Conservation (phyloP, 2,329 filamentous ascomycete species). For the Anthostomella pinea region DNA sequence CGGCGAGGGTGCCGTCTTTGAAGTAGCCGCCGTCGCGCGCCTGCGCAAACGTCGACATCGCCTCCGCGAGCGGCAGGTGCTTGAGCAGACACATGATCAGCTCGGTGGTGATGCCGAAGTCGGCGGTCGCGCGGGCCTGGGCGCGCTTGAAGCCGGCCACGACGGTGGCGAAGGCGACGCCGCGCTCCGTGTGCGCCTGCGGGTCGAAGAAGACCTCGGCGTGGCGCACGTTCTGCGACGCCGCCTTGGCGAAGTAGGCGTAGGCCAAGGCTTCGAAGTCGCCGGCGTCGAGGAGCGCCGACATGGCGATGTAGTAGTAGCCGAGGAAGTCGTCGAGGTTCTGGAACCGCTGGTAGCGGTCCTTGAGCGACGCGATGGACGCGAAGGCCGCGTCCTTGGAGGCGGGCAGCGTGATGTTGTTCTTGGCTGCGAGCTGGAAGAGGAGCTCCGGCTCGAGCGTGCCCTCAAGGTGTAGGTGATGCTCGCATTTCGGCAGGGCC, state of each 20-base stretch:
- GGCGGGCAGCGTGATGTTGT: slow-evolving; percentile 60
- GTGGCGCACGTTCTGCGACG: slow-evolving; percentile 64
- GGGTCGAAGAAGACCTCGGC: slow-evolving; percentile 81
- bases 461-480: slow-evolving; percentile 78
- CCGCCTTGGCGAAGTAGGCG: slow-evolving; percentile 66
- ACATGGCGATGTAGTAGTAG: slow-evolving; percentile 77
- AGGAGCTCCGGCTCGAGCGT: slow-evolving; percentile 68
- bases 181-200: slow-evolving; percentile 66
- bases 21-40: slow-evolving; percentile 44
- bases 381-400: slow-evolving; percentile 59
- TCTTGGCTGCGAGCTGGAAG: slow-evolving; percentile 65
- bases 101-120: slow-evolving; percentile 63
- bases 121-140: slow-evolving; percentile 54
- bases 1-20: slow-evolving; percentile 52
- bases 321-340: slow-evolving; percentile 74
- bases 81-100: slow-evolving; percentile 72
- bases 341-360: slow-evolving; percentile 65
- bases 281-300: slow-evolving; percentile 58
- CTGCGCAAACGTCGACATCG: slow-evolving; percentile 43
- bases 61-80: slow-evolving; percentile 62
- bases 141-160: slow-evolving; percentile 62
- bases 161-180: slow-evolving; percentile 61
- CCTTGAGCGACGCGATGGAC: slow-evolving; percentile 55
- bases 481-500: slow-evolving; percentile 74
- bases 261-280: slow-evolving; percentile 73